Percentiles rank a stretch among this genome's conserved stretches.
phyloP scores from a whole-genome alignment of 768 basidiomycete genomes.

The Leucosporidium creatinivorum region DNA sequence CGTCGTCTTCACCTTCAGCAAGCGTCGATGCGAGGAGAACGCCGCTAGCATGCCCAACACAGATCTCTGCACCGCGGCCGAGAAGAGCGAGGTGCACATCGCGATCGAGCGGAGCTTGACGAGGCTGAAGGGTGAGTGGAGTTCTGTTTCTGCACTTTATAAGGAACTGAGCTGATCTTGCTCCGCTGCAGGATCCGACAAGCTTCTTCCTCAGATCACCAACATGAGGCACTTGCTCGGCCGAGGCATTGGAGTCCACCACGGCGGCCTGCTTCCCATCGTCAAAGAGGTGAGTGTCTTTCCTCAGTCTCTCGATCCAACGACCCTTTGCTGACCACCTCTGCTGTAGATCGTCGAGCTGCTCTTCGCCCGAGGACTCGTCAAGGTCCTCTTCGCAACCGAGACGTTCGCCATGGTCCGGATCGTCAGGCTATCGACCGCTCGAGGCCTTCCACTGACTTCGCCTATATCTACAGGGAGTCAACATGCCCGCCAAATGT shows the following conservation, averaged over 20 bases:
- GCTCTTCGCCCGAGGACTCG: slow-evolving; percentile 86
- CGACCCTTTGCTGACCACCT: not conserved
- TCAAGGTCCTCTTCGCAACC: slow-evolving; percentile 94
- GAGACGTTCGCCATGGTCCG: slow-evolving; percentile 98
- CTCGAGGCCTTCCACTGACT: not conserved
- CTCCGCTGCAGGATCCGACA: slow-evolving; percentile 65
- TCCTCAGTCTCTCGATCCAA: slow-evolving; percentile 13
- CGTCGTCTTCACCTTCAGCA: slow-evolving; percentile 94
- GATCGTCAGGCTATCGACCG: not conserved
- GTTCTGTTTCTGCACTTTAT: not conserved
- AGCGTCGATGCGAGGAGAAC: slow-evolving; percentile 95
- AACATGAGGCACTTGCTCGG: slow-evolving; percentile 81
- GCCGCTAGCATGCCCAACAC: slow-evolving; percentile 78
- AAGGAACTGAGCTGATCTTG: not conserved
- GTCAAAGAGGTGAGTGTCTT: slow-evolving; percentile 73
- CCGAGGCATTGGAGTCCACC: slow-evolving; percentile 94
- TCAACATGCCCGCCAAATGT: slow-evolving; percentile 97
- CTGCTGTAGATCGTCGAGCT: slow-evolving; percentile 76
- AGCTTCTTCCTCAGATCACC: slow-evolving; percentile 82
- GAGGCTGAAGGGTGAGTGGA: slow-evolving; percentile 68
- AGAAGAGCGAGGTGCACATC: slow-evolving; percentile 96
- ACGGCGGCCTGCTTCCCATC: slow-evolving; percentile 89
- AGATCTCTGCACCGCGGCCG: slow-evolving; percentile 77
- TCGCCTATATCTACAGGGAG: slow-evolving; percentile 56
- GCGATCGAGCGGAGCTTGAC: slow-evolving; percentile 85